Evolutionary conservation across 805 yeast genomes (phyloP), one percentile per base, ranked within the genome.

Genomic region (Vanderwaltozyma tropicalis): DNA sequence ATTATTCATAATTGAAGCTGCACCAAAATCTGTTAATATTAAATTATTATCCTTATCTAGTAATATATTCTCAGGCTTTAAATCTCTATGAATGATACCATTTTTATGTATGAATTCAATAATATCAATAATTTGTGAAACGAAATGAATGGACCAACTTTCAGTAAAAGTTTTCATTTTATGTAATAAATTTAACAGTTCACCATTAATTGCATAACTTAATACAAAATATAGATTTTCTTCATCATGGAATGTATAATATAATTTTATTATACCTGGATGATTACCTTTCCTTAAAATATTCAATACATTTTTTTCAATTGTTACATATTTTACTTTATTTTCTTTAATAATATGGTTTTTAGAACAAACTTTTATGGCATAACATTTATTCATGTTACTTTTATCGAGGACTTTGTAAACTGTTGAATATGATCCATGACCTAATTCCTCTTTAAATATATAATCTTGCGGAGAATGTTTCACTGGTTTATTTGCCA

Each of bases 141-240:
- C 77, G 56, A 88, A 89, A 63, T 86, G 92, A 50, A 74, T 74
- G 34, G 87, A 68, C 46, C 92, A 78, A 3, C 62, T 60, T 52
- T 86, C 94, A 51, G 80, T 78, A 26, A 89, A 64, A 2, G 87
- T 76, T 50, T 76, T 78, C 15, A 27, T 16, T 21, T 33, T 30
- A 43, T 88, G 76, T 37, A 92, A 78, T 37, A 89, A 67, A 1
- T 86, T 74, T 26, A 92, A 67, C 35, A 92, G 64, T 60, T 92
- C 98, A n/a, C 98, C 98, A 50, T 87, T 85, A 41, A 89, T 81
- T 2, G 97, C 97, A 55, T 78, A 83, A 59, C 92, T 97, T 38
- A 92, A 72, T 27, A 89, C 98, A 59, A 88, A 92, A 56, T 86
- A 92, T 28, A 92, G 65, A 25, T 86, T 79, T 41, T 76, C 72